These are phyloP conservation scores for Brasilioporus rufonigricans DNA, from an alignment of 768 basidiomycete genomes.

Conservation along the genomic window DNA sequence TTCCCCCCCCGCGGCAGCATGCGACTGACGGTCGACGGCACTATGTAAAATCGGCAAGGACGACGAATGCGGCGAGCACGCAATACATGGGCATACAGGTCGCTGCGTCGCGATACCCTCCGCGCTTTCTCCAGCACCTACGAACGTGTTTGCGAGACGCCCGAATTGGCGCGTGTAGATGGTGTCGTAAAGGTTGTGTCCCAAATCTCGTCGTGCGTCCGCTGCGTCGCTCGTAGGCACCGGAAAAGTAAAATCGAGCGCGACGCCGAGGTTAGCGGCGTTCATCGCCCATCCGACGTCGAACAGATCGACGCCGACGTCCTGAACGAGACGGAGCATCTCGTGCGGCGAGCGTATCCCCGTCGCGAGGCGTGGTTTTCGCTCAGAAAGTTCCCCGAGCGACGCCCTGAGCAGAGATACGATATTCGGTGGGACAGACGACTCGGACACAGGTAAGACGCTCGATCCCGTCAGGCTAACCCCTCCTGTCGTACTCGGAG, in stretches of 20 bases:
- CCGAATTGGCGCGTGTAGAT: constrained; percentile 61
- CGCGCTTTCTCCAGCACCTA: constrained; percentile 8
- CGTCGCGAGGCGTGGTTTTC: constrained; percentile 65
- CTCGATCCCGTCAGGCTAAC: background rate
- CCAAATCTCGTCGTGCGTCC: constrained; percentile 35
- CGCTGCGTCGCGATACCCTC: background rate
- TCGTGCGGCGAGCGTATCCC: constrained; percentile 66
- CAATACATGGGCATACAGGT: constrained; percentile 47
- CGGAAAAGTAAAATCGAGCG: constrained; percentile 78
- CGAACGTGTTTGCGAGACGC: constrained; percentile 43
- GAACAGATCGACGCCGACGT: constrained; percentile 73
- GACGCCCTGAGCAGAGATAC: constrained; percentile 56
- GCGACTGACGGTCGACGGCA: constrained; percentile 34
- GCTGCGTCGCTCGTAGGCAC: constrained; percentile 18
- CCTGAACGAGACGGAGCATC: constrained; percentile 59
- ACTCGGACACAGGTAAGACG: background rate
- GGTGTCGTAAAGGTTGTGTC: constrained; percentile 69
- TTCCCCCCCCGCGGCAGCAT: constrained; percentile 1
- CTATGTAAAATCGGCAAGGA: constrained; percentile 44
- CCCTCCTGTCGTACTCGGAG: constrained; percentile 2
- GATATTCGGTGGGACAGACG: constrained; percentile 15
- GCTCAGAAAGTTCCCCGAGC: constrained; percentile 46
- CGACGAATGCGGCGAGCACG: constrained; percentile 51
- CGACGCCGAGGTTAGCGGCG: constrained; percentile 68
- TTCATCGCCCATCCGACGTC: constrained; percentile 70